phyloP scores from a whole-genome alignment of 345 rosid genomes.

The Heritiera littoralis region DNA sequence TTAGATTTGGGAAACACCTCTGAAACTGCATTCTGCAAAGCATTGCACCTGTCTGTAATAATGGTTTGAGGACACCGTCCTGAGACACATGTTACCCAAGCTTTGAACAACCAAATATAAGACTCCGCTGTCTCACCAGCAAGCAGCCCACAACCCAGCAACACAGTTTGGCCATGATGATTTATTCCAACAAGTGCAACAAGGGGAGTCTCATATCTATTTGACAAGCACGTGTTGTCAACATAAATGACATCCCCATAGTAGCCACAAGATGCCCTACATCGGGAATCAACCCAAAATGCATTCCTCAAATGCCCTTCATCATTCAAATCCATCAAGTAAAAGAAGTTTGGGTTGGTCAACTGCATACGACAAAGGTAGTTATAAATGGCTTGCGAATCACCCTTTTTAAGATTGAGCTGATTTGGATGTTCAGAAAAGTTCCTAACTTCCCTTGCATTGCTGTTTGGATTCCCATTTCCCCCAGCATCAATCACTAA shows the following conservation, averaged over 20 bases:
- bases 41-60: constrained; percentile 60
- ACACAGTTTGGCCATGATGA: constrained; percentile 60
- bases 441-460: constrained; percentile 39
- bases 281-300: constrained; percentile 65
- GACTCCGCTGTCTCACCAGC: constrained; percentile 62
- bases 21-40: constrained; percentile 49
- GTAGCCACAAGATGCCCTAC: constrained; percentile 58
- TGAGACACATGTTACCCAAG: constrained; percentile 54
- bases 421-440: constrained; percentile 30
- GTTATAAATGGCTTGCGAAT: constrained; percentile 53
- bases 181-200: constrained; percentile 63
- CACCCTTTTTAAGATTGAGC: constrained; percentile 61
- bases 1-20: constrained; percentile 63
- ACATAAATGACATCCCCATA: constrained; percentile 56
- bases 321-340: constrained; percentile 72
- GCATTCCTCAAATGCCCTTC: constrained; percentile 65
- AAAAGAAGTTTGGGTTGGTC: constrained; percentile 63
- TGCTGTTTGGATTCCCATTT: constrained; percentile 38
- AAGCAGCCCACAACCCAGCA: constrained; percentile 70
- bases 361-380: constrained; percentile 68
- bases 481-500: constrained; percentile 53
- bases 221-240: constrained; percentile 53
- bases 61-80: constrained; percentile 61
- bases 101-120: constrained; percentile 64
- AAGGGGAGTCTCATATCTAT: constrained; percentile 62